Conservation (phyloP, 2,329 filamentous ascomycete species). For the Aspergillus awamori region DNA sequence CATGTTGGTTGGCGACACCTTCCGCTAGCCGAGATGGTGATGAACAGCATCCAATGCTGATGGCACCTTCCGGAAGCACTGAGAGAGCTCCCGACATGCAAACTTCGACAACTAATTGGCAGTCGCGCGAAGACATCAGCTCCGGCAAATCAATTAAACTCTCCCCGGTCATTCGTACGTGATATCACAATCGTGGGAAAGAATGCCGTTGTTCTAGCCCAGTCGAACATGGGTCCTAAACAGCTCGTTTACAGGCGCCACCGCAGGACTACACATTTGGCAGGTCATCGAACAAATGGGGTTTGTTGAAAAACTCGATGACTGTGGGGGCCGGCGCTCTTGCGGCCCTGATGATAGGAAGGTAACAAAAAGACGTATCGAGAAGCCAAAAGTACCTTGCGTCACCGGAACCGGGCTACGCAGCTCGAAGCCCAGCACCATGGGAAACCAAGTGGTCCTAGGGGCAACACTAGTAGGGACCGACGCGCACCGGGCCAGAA, state of each 20-base stretch:
- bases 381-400: constrained; percentile 25
- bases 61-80: neutral
- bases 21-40: neutral
- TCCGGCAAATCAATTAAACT: neutral
- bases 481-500: constrained; percentile 15
- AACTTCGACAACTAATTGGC: neutral
- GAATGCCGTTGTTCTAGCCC: constrained; percentile 16
- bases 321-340: constrained; percentile 5
- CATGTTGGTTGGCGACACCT: constrained; percentile 4
- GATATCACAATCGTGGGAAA: constrained; percentile 10
- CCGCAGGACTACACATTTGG: constrained; percentile 2
- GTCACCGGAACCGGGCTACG: constrained; percentile 4
- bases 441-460: constrained; percentile 13
- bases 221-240: constrained; percentile 3
- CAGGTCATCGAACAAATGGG: constrained; percentile 4
- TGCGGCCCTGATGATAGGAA: constrained; percentile 9
- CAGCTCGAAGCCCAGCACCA: constrained; percentile 10
- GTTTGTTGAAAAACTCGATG: neutral
- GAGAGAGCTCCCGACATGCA: neutral
- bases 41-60: neutral
- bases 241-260: constrained; percentile 13
- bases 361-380: constrained; percentile 22
- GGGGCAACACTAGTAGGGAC: constrained; percentile 15
- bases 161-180: constrained; percentile 2
- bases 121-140: neutral